Evolutionary conservation across 129 eudicot species (phyloP), one percentile per base, ranked within the genome.

Genomic region (Ambrosia artemisiifolia): DNA sequence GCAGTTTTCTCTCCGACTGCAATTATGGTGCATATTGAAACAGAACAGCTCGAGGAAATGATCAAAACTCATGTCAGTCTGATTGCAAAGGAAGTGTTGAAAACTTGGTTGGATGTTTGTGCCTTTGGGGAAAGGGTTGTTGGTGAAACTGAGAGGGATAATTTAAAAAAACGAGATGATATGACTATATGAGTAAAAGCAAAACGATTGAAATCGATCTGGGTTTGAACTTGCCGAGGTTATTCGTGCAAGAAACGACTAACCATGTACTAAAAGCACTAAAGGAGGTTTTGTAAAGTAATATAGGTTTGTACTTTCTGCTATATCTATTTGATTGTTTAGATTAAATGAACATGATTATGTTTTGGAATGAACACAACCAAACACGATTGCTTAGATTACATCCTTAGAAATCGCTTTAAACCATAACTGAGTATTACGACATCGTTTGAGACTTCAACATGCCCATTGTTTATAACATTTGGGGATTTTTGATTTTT

Each of bases 121-220:
- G 96, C 87, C 55, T 67, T 82, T 65, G 81, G 77, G 36, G 74
- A 76, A 44, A 81, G 88, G 63, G 65, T 49, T 6, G 83, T 82
- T 47, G 79, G 74, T 73, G 91, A 79, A 62, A 63, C 64, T 50
- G 95, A 88, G 40, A 79, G 56, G 75, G 81, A 30, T 11, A 48
- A 43, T 74, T 78, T 94, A 85, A 82, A 69, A 65, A 63, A 75
- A 68, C 90, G 98, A 83, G 98, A 94, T 74, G 65, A 66, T 7
- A 56, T n/a, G n/a, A n/a, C n/a, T n/a, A n/a, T n/a, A n/a, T 86
- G 56, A 75, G 81, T 64, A 90, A 81, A 78, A 82, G 73, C 57
- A 88, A 76, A 83, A 84, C 89, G 32, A 88, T 94, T 75, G 98
- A 94, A 85, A 84, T 86, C 33, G 98, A 94, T 81, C 81, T 94